phyloP scores from a whole-genome alignment of 495 filamentous ascomycete species.

The Neurospora sp. region DNA sequence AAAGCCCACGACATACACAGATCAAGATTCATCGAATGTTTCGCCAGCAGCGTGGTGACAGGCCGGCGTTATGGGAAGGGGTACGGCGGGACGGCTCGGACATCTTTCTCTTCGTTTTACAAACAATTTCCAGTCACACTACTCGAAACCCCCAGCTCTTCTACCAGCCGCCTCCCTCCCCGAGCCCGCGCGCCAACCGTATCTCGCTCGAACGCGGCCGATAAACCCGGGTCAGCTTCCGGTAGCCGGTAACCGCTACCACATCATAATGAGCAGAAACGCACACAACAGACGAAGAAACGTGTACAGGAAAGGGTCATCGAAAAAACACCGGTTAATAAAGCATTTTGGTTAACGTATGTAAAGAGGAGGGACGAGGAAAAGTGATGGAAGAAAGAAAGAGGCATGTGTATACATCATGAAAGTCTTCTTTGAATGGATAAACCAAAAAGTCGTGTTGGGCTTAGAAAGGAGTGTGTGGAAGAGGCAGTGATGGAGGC shows the following conservation, averaged over 20 bases:
- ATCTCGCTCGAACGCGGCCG: neutral
- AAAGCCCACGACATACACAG: constrained; percentile 24
- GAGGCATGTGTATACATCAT: neutral
- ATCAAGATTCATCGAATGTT: constrained; percentile 19
- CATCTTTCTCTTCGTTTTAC: constrained; percentile 9
- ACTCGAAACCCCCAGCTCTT: neutral
- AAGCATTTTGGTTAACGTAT: neutral
- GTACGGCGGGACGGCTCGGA: constrained; percentile 4
- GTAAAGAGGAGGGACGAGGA: neutral
- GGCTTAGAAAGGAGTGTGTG: neutral
- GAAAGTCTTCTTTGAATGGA: neutral
- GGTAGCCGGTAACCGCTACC: neutral
- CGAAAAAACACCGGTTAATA: neutral
- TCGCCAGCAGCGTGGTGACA: constrained; percentile 5
- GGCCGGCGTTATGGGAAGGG: constrained; percentile 11
- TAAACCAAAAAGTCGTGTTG: neutral
- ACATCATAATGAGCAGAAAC: neutral
- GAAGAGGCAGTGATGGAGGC: neutral
- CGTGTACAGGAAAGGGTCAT: neutral
- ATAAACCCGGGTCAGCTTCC: neutral
- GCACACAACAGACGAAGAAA: neutral
- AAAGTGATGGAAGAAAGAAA: neutral
- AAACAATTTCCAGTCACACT: neutral
- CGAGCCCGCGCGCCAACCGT: neutral
- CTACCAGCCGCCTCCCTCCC: neutral